Base-by-base conservation (phyloP, 441 rosid genomes). In the Iberis amara region DNA sequence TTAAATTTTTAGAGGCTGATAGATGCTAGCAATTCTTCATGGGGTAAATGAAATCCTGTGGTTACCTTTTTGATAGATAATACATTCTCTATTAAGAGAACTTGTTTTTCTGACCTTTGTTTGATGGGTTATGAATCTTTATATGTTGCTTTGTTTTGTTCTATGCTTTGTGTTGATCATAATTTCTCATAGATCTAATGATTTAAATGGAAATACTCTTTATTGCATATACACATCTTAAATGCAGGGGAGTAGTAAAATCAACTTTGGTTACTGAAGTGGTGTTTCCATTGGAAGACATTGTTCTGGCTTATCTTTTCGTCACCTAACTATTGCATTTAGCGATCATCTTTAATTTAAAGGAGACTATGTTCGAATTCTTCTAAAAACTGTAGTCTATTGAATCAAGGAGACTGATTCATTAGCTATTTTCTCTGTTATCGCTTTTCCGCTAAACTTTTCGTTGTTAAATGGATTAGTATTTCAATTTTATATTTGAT, bases 181-280 rank as follows among this genome's bases (percentile, higher is more conserved):
- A 11, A 36, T 12, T 11, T 11, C 44, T 11, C 6, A 10, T 35
- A 28, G 42, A 56, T 18, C 21, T 18, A 1, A 18, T 18, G 21
- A 18, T 18, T 18, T 18, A 18, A 18, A 18, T 18, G 21, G 21
- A 18, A 18, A 3, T 18, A 18, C 21, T 18, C 21, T 18, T 18
- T 18, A 18, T 18, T 18, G 21, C 21, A 18, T 18, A 18, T 49
- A 27, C 52, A 15, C 24, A 39, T 66, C 52, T 46, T 59, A 52
- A 52, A 24, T 51, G 59, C 62, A 57, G 59, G 69, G 44, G 10
- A 52, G 39, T 52, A 51, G 38, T 64, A 35, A 18, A 28, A 28
- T 56, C 51, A 33, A 42, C 26, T 64, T 26, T 42, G 52, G 56
- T 36, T 64, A 35, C 51, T 48, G 5, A 55, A 42, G 26, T 56